Evolutionary conservation across 495 filamentous ascomycete species (phyloP).

Genomic region (Amorphotheca resinae): DNA sequence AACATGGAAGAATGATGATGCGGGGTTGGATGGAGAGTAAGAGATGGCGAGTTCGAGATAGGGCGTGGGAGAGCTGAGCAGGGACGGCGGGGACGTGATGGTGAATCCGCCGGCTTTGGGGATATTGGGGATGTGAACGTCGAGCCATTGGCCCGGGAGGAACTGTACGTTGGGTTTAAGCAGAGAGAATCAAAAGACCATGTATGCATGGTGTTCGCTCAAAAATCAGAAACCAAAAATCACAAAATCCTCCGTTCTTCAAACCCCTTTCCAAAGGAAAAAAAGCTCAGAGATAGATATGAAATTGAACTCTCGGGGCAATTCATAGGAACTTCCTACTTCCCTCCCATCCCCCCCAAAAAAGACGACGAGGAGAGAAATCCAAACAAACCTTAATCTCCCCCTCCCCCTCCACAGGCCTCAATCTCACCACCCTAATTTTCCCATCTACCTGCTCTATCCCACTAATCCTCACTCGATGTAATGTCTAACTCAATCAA

Average conservation of each 20-base stretch:
- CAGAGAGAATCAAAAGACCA: neutral
- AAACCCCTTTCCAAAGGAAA: too few relatives aligned
- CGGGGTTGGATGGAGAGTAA: constrained; percentile 50
- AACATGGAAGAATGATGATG: constrained; percentile 68
- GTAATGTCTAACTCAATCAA: constrained; percentile 26
- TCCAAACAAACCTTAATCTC: constrained; percentile 20
- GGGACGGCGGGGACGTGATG: constrained; percentile 61
- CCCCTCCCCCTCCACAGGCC: constrained; percentile 15
- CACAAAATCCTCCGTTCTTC: too few relatives aligned
- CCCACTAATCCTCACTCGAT: constrained; percentile 34
- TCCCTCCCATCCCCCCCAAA: too few relatives aligned
- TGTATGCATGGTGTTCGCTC: neutral
- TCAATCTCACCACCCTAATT: constrained; percentile 38
- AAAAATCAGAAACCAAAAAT: too few relatives aligned
- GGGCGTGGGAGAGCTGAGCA: constrained; percentile 18
- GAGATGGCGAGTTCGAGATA: constrained; percentile 66
- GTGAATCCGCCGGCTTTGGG: constrained; percentile 71
- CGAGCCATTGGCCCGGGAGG: constrained; percentile 83
- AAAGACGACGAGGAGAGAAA: too few relatives aligned
- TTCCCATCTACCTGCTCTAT: constrained; percentile 35
- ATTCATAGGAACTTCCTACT: too few relatives aligned
- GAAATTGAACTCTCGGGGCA: too few relatives aligned
- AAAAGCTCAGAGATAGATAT: too few relatives aligned
- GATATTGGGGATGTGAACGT: constrained; percentile 58
- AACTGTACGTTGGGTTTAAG: constrained; percentile 42